These are phyloP conservation scores for Cubamyces sp. DNA, from an alignment of 768 basidiomycete genomes.

Conservation along the genomic window DNA sequence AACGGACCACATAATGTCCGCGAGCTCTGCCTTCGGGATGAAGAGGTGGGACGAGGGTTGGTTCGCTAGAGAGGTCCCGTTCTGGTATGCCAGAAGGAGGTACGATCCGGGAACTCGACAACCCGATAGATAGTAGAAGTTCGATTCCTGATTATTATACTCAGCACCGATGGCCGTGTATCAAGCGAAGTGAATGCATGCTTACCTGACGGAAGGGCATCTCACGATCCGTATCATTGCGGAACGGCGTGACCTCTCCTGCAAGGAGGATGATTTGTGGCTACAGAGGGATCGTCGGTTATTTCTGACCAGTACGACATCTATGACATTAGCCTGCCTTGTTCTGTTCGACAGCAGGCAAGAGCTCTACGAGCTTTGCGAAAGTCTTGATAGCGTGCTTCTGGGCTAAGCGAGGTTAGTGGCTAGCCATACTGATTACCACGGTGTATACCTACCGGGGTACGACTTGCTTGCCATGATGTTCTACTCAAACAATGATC, in stretches of 20 bases:
- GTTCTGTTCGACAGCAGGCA: constrained; percentile 52
- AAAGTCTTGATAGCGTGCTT: constrained; percentile 60
- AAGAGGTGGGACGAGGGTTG: constrained; percentile 63
- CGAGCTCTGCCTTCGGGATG: constrained; percentile 74
- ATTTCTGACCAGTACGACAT: not conserved
- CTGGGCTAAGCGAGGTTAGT: constrained; percentile 41
- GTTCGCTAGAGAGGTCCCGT: constrained; percentile 47
- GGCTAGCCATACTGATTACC: too few relatives aligned
- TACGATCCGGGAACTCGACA: constrained; percentile 75
- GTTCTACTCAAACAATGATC: not conserved
- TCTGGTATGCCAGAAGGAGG: constrained; percentile 61
- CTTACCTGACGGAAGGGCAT: constrained; percentile 59
- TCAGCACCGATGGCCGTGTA: not conserved
- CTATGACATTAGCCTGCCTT: constrained; percentile 50
- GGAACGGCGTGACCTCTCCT: constrained; percentile 62
- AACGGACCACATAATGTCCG: constrained; percentile 87
- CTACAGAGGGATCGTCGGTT: constrained; percentile 38
- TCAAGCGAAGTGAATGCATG: constrained; percentile 31
- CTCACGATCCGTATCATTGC: constrained; percentile 88
- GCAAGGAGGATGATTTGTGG: constrained; percentile 72
- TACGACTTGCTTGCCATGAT: constrained; percentile 12
- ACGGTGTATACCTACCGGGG: not conserved
- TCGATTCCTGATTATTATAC: constrained; percentile 60
- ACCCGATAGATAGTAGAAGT: constrained; percentile 88
- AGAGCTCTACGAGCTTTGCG: constrained; percentile 49